These are phyloP conservation scores for Coniochaeta sp. DNA, from an alignment of 2,329 filamentous ascomycete species.

Conservation along the genomic window DNA sequence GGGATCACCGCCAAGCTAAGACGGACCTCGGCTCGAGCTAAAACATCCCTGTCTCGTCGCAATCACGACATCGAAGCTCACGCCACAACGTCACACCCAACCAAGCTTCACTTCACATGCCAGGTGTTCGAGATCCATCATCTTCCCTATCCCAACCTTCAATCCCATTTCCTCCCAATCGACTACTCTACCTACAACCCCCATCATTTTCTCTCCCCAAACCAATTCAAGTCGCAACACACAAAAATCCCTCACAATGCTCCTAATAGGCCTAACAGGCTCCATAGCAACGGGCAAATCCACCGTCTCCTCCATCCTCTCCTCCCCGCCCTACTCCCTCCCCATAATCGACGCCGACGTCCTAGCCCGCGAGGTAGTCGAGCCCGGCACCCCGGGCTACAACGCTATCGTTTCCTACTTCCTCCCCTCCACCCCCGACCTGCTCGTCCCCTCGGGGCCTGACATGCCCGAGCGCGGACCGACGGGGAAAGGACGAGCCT, in stretches of 20 bases:
- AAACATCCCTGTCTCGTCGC: slow-evolving; percentile 1
- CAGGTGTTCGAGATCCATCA: too few species aligned
- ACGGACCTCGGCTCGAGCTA: background rate
- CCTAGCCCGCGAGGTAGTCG: slow-evolving; percentile 86
- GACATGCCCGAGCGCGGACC: slow-evolving; percentile 47
- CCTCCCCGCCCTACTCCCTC: slow-evolving; percentile 71
- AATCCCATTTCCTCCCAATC: too few species aligned
- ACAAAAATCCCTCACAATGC: too few species aligned
- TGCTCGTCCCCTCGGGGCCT: slow-evolving; percentile 58
- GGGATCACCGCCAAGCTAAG: background rate
- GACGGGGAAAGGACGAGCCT: slow-evolving; percentile 58
- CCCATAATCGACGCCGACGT: slow-evolving; percentile 93
- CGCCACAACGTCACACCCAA: background rate
- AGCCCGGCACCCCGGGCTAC: slow-evolving; percentile 83
- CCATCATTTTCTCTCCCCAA: too few species aligned
- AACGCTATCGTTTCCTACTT: slow-evolving; percentile 77
- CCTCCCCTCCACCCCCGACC: slow-evolving; percentile 72
- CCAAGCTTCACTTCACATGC: background rate
- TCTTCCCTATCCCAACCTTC: too few species aligned
- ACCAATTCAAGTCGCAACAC: background rate
- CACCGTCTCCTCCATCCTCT: slow-evolving; percentile 80
- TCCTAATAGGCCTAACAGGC: slow-evolving; percentile 91
- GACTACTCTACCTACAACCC: too few species aligned
- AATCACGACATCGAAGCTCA: background rate
- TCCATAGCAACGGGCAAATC: slow-evolving; percentile 98